Evolutionary conservation across 2,329 filamentous ascomycete species (phyloP).

Genomic region (Cucurbitaria berberidis): DNA sequence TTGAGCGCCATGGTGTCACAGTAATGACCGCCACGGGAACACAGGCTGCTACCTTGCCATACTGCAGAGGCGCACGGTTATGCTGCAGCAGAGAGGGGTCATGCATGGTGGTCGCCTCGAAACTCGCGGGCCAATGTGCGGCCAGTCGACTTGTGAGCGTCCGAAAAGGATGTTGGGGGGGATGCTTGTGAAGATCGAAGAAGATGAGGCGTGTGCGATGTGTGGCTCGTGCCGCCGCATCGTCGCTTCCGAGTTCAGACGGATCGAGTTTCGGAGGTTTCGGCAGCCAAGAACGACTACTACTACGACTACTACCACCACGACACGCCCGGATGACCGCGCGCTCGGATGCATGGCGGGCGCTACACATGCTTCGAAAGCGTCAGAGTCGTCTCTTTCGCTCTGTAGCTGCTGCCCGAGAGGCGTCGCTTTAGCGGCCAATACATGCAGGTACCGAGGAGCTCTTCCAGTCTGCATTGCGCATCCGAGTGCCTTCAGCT

Average conservation of each 20-base stretch:
- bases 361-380: slow-evolving; percentile 7
- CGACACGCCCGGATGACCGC: neutral
- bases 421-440: neutral
- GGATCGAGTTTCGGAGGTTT: slow-evolving; percentile 25
- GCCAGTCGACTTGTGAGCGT: slow-evolving; percentile 11
- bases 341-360: neutral
- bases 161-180: slow-evolving; percentile 7
- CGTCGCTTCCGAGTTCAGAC: slow-evolving; percentile 26
- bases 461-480: slow-evolving; percentile 1
- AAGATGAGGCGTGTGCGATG: slow-evolving; percentile 8
- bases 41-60: slow-evolving; percentile 45
- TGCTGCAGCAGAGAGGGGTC: slow-evolving; percentile 23
- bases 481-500: neutral
- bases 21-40: slow-evolving; percentile 34
- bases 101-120: slow-evolving; percentile 16
- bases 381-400: neutral
- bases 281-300: slow-evolving; percentile 12
- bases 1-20: slow-evolving; percentile 39
- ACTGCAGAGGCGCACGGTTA: slow-evolving; percentile 24
- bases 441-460: slow-evolving; percentile 10
- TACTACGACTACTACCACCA: slow-evolving; percentile 9
- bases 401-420: neutral
- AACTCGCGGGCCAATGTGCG: slow-evolving; percentile 15
- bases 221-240: slow-evolving; percentile 20
- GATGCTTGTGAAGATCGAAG: neutral